These are phyloP conservation scores for Pichia sp. DNA, from an alignment of 1,139 yeast species.

Conservation along the genomic window DNA sequence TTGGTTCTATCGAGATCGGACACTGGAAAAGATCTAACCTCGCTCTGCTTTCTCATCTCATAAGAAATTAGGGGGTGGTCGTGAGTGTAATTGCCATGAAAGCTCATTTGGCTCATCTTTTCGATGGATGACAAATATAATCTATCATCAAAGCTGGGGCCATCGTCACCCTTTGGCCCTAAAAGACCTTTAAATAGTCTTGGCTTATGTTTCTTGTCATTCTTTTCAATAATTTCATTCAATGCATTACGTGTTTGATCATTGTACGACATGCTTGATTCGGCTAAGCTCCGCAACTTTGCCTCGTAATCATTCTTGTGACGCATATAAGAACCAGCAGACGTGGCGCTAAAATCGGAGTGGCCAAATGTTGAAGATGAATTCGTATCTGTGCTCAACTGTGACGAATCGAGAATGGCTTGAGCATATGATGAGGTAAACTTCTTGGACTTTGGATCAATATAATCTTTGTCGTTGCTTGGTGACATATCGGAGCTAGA, in stretches of 20 bases:
- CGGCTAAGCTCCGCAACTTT: conserved; percentile 33
- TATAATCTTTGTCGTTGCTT: conserved; percentile 1
- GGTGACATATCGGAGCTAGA: conserved; percentile 5
- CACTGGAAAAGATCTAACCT: neutral
- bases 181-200: conserved; percentile 38
- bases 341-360: conserved; percentile 76
- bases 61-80: neutral
- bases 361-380: conserved; percentile 29
- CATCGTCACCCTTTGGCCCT: conserved; percentile 16
- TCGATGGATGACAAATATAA: conserved; percentile 21
- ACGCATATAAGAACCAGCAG: conserved; percentile 79
- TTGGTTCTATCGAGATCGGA: conserved; percentile 66
- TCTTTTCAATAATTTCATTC: conserved; percentile 37
- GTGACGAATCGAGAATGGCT: conserved; percentile 23
- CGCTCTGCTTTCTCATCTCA: neutral
- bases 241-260: conserved; percentile 30
- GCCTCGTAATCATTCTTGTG: conserved; percentile 36
- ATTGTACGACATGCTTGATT: conserved; percentile 20
- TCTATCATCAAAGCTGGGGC: conserved; percentile 25
- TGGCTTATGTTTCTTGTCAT: conserved; percentile 37
- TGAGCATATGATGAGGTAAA: conserved; percentile 21
- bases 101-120: conserved; percentile 8
- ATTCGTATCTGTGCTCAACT: conserved; percentile 25
- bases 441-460: conserved; percentile 11
- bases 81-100: conserved; percentile 1